phyloP scores from a whole-genome alignment of 306 rosid species.

The Abrus pulchellus region DNA sequence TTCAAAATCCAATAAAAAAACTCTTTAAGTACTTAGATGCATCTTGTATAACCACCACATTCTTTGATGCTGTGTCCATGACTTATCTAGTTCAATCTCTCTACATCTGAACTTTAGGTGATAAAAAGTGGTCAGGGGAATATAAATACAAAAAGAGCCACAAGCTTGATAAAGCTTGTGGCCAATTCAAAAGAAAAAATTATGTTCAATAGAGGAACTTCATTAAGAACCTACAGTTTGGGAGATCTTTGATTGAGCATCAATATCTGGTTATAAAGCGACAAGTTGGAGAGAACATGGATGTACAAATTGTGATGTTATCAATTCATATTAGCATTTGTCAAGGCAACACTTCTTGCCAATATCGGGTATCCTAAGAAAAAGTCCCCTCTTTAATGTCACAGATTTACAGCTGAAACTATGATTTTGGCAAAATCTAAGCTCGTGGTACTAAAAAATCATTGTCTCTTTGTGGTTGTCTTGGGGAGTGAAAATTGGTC shows the following conservation, averaged over 20 bases:
- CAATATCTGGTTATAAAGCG: conserved; percentile 17
- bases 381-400: conserved; percentile 28
- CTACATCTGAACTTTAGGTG: conserved; percentile 16
- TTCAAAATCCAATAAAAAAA: conserved; percentile 61
- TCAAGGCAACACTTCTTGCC: conserved; percentile 37
- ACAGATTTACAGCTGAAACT: neutral
- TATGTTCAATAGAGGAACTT: conserved; percentile 13
- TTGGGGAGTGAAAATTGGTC: too few species aligned
- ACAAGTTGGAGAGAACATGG: conserved; percentile 2
- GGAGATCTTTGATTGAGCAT: neutral
- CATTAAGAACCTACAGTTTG: neutral
- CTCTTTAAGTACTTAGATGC: conserved; percentile 63
- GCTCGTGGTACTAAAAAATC: neutral
- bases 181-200: conserved; percentile 1
- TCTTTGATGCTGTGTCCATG: conserved; percentile 52
- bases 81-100: conserved; percentile 10
- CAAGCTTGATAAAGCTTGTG: conserved; percentile 9
- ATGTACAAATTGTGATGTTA: conserved; percentile 17
- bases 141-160: neutral
- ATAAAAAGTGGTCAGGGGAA: neutral
- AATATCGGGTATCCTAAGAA: conserved; percentile 43
- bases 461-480: neutral
- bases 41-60: conserved; percentile 78
- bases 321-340: conserved; percentile 17
- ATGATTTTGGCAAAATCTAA: conserved; percentile 42